Base-by-base conservation (phyloP, 1,284 basidiomycete species). In the Cryptococcus sp. region DNA sequence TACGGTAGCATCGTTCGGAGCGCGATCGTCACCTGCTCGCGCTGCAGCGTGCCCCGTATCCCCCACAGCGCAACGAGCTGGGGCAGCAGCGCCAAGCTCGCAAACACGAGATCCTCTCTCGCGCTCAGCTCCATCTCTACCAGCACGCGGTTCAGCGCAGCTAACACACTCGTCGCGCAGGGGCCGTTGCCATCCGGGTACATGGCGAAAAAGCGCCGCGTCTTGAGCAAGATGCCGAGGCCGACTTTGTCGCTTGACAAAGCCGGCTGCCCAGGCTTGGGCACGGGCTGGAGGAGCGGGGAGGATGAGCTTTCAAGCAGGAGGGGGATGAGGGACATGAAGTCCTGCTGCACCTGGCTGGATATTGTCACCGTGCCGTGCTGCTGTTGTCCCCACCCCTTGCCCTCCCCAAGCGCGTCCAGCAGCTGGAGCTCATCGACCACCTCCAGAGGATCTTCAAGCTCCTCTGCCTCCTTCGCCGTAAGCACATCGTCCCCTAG, bases 1-100 rank as follows among this genome's bases (percentile, higher is more conserved):
- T 85, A 90, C 0, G 89, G 89, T 42, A 93, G 81, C 8, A 95
- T 78, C 9, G 80, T 79, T 11, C 83, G 82, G 24, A 95, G 74
- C 8, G 89, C 80, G 15, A 86, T 81, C 13, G 92, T 78, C 1
- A 80, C 46, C 52, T 79, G 78, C 55, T 81, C 79, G 46, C 77
- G 73, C 16, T 92, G 78, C 7, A 81, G 80, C 64, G 89, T 88
- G 69, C 85, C 86, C 76, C 88, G 89, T 7, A 85, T 85, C 1
- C 81, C 79, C 90, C 91, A 95, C 23, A 93, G 75, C 1, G 74
- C 76, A 1, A 91, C 79, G 4, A 96, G 70, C 8, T 76, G 71
- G 45, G 84, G 78, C 84, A 90, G 90, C 1, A 86, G 77, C 35
- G 76, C 76, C 8, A 78, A 72, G 0, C 88, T 85, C 53, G 89